Evolutionary conservation across 768 basidiomycete genomes (phyloP).

Genomic region (Tephrocybe rancida): DNA sequence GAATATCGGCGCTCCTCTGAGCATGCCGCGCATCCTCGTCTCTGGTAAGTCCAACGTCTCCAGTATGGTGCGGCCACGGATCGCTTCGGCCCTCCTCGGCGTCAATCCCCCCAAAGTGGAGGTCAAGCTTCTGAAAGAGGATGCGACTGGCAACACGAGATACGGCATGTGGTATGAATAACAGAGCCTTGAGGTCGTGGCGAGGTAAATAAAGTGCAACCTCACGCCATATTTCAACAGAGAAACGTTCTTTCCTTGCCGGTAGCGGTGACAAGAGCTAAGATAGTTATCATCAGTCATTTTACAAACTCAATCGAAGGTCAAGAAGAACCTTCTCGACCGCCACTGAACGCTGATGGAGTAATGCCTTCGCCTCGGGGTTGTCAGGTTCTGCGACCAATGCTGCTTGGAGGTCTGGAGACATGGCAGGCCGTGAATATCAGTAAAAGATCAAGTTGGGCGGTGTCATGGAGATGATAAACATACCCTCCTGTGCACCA

Average conservation of each 20-base stretch:
- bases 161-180: conserved; percentile 65
- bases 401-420: conserved; percentile 66
- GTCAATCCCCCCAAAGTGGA: conserved; percentile 51
- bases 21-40: conserved; percentile 55
- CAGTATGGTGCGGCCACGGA: conserved; percentile 13
- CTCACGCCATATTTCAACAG: conserved; percentile 73
- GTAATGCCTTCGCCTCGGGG: conserved; percentile 63
- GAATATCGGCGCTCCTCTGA: conserved; percentile 70
- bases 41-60: conserved; percentile 17
- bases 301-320: neutral
- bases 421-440: conserved; percentile 4
- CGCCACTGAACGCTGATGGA: conserved; percentile 55
- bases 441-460: neutral
- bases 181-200: conserved; percentile 63
- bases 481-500: conserved; percentile 66
- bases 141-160: conserved; percentile 71
- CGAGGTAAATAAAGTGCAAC: conserved; percentile 64
- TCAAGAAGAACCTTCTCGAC: conserved; percentile 54
- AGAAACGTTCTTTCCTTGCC: conserved; percentile 53
- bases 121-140: conserved; percentile 63
- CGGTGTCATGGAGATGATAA: conserved; percentile 4
- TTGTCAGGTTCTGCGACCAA: conserved; percentile 67
- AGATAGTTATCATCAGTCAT: neutral
- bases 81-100: conserved; percentile 27
- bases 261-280: conserved; percentile 45